Base-by-base conservation (phyloP, 2,329 filamentous ascomycete genomes). In the Neofusicoccum cordaticola region DNA sequence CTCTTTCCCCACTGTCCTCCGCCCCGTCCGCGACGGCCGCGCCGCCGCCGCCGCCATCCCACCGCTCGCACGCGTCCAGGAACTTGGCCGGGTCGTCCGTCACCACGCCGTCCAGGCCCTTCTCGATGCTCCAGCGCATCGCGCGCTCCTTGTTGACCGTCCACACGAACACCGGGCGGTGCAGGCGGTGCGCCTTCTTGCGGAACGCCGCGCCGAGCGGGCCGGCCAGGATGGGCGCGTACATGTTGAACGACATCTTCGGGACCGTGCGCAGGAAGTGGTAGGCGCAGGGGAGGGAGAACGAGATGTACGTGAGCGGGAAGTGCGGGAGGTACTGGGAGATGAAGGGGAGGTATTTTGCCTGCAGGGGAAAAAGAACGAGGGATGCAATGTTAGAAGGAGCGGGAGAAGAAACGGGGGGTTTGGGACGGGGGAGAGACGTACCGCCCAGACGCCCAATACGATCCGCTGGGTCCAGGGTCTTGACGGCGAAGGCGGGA, bases 21-120 rank as follows among this genome's bases (percentile, higher is more conserved):
- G 19, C 19, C 44, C 35, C 19, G 27, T 31, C 27, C 27, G 27
- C 27, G 4, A 7, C 27, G 4, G 27, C 27, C 4, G 27, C 27
- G 27, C 22, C 48, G 6, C 22, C 47, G 4, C 7, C 47, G 6
- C 47, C 47, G 9, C 48, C 8, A 0, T 15, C 71, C 70, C 34
- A 48, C 80, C 71, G 67, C 85, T 86, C 1, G 13, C 62, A 34
- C 19, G 92, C 83, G 50, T 89, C 84, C 27, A 88, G 73, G 71
- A 88, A 94, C 68, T 84, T 77, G 72, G 84, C 84, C 1, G 91
- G 91, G 69, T 97, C 88, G 72, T 97, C 93, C 0, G 93, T 96
- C 62, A 97, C 88, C 4, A 97, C 89, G 0, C 91, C 93, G 70
- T 96, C 91, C 1, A 96, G 79, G 2, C 77, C 74, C 47, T 85